phyloP scores from a whole-genome alignment of 305 asterid species.

The Fraxinus floribunda region DNA sequence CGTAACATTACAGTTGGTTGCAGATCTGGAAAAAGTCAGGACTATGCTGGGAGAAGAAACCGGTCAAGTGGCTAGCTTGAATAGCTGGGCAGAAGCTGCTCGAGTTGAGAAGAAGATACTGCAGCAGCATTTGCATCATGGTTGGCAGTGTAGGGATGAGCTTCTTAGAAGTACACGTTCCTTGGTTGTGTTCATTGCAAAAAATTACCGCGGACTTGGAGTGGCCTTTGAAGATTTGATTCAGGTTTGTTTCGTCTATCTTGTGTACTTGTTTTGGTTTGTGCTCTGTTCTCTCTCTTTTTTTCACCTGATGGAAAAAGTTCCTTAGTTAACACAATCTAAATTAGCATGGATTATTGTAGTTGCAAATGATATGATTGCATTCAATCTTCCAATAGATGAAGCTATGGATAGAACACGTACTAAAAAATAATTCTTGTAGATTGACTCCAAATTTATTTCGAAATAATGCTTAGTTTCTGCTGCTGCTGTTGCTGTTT shows the following conservation, averaged over 20 bases:
- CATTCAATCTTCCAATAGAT: not conserved
- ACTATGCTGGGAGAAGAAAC: slow-evolving; percentile 49
- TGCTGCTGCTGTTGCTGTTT: no score
- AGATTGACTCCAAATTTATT: not conserved
- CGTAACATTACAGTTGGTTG: slow-evolving; percentile 52
- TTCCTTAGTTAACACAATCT: not conserved
- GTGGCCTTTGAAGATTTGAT: slow-evolving; percentile 78
- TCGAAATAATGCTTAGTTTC: not conserved
- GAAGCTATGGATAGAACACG: not conserved
- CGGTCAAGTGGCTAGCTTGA: slow-evolving; percentile 49
- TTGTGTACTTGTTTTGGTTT: not conserved
- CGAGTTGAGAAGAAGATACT: slow-evolving; percentile 53
- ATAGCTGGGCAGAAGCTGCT: slow-evolving; percentile 80
- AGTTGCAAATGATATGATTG: not conserved
- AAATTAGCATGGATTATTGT: not conserved
- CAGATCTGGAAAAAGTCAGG: slow-evolving; percentile 66
- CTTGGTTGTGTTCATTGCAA: slow-evolving; percentile 63
- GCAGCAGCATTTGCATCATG: slow-evolving; percentile 58
- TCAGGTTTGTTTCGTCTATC: slow-evolving; percentile 43
- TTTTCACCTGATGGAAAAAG: not conserved
- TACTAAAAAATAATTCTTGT: not conserved
- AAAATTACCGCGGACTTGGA: slow-evolving; percentile 73
- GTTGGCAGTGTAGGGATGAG: slow-evolving; percentile 79
- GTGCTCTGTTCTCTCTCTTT: not conserved
- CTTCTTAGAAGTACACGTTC: slow-evolving; percentile 70